Base-by-base conservation (phyloP, 2,329 filamentous ascomycete genomes). In the Fonsecaea nubica region DNA sequence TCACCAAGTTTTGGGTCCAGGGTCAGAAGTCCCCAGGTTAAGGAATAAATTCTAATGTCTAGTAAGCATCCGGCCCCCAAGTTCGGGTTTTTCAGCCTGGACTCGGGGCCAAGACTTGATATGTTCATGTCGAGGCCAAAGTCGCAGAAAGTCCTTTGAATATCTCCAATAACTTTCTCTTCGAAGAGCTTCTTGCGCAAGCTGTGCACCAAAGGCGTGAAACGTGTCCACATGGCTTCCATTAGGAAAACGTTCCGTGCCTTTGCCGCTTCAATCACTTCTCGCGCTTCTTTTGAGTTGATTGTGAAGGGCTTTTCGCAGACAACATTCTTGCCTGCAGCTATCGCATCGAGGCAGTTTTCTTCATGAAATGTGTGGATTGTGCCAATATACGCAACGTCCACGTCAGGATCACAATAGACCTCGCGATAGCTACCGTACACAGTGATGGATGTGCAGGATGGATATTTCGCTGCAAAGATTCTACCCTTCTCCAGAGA, bases 1-100 rank as follows among this genome's bases (percentile, higher is more conserved):
- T 80, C 77, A 21, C 76, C 83, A 1, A 88, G 84, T 74, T 93
- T 57, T 53, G 63, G 90, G 80, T 96, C 96, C 36, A 96, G 85
- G 35, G 89, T 90, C 80, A 96, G 92, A 85, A 95, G 95, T 57
- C 95, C 86, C 93, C 92, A 96, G 35, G 92, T 96, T 68, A 97
- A 80, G 50, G 91, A 87, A 81, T 97, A 96, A 78, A 96, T 90
- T 69, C 93, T 93, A 63, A 96, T 80, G 77, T 96, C 92, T 58
- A 96, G 85, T 62, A 96, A 81, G 1, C 89, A 90, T 59, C 93
- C 93, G 35, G 93, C 93, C 0, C 92, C 93, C 48, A 96, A 84
- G 73, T 93, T 89, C 21, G 85, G 84, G 78, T 96, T 95, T 69
- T 96, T 86, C 87, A 96, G 57, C 4, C 70, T 30, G 6, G 62